Evolutionary conservation across 306 rosid genomes (phyloP).

Genomic region (Rosa multiflora): DNA sequence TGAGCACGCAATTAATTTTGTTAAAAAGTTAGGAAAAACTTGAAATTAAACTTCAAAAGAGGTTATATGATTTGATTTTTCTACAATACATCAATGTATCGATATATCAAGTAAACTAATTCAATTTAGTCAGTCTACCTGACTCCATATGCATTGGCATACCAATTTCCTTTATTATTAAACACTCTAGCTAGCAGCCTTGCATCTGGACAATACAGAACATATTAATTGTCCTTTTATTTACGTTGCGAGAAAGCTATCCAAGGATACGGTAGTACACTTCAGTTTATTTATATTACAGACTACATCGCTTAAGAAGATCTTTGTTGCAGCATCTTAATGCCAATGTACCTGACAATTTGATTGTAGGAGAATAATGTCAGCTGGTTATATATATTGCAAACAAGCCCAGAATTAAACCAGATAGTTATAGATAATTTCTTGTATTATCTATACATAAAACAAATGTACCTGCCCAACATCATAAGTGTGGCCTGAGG

Average conservation of each 20-base stretch:
- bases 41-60: too few relatives aligned
- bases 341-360: conserved; percentile 4
- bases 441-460: too few relatives aligned
- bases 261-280: background rate
- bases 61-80: too few relatives aligned
- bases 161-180: too few relatives aligned
- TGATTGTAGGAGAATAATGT: background rate
- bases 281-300: background rate
- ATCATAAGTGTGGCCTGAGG: conserved; percentile 30
- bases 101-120: too few relatives aligned
- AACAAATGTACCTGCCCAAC: too few relatives aligned
- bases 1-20: too few relatives aligned
- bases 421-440: background rate
- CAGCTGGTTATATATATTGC: background rate
- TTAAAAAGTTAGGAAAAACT: too few relatives aligned
- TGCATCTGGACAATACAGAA: too few relatives aligned
- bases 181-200: background rate
- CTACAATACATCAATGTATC: too few relatives aligned
- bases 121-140: too few relatives aligned
- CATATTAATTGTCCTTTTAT: background rate
- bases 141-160: too few relatives aligned
- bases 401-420: background rate
- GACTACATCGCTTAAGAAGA: background rate
- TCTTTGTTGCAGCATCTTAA: background rate
- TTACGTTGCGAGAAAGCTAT: background rate